Base-by-base conservation (phyloP, 106 monocot species). In the Dioscorea alata region DNA sequence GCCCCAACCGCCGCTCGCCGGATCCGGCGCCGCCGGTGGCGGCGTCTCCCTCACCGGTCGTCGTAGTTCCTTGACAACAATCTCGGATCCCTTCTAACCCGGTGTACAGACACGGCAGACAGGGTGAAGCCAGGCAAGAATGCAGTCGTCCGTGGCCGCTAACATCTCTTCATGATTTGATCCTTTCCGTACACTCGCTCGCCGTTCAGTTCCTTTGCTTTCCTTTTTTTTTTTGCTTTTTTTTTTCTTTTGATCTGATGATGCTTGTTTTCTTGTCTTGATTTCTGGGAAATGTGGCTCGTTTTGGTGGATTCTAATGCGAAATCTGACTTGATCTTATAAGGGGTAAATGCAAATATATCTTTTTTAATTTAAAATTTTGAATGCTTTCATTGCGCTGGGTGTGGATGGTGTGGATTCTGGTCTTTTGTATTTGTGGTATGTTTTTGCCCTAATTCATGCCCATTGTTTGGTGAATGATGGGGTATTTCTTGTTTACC, bases 41-140 rank as follows among this genome's bases (percentile, higher is more conserved):
- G 54, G 54, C 42, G 42, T 6, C 42, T 10, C 9, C 42, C 42
- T 42, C 42, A 42, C 42, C 42, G 42, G 42, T 42, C 42, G 2
- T 10, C 6, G 42, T 42, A 42, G 42, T 5, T 42, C 42, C 9
- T 42, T 42, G 42, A 42, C 42, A 42, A 5, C 42, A 42, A 42
- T 42, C 42, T 42, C 42, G 42, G 42, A 42, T 42, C 42, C 42
- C 42, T 42, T 42, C 42, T 42, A 42, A 42, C 42, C 42, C 15
- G 18, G 54, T 54, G 54, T 54, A 54, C 54, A 54, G 15, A 54
- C 19, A 54, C 54, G 54, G 54, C 54, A 54, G 54, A 54, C 54
- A 54, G 54, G 54, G 54, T 54, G 54, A 54, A 54, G 54, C 54
- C 54, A 54, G 54, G 54, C 54, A 54, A 54, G 42, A 42, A 54